phyloP scores from a whole-genome alignment of 768 basidiomycete genomes.

The Lactifluus hygrophoroides region DNA sequence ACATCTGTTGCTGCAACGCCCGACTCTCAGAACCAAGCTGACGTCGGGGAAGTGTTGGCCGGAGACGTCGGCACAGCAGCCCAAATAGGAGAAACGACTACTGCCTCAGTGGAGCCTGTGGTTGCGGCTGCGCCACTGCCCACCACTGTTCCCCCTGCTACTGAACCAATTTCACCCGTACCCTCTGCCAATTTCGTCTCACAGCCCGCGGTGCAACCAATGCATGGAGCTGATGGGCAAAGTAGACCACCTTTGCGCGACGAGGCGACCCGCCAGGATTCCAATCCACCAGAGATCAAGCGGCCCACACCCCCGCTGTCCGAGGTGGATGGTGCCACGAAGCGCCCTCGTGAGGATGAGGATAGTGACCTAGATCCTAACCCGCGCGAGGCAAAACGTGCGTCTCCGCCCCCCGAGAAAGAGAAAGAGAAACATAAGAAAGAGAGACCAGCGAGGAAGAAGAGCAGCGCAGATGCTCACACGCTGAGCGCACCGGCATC shows the following conservation, averaged over 20 bases:
- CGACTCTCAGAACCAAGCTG: conserved; percentile 1
- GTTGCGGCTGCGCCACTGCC: not conserved
- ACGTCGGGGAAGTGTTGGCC: not conserved
- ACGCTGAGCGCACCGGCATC: conserved; percentile 3
- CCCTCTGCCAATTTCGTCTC: not conserved
- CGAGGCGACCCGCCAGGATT: conserved; percentile 46
- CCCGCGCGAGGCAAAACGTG: conserved; percentile 42
- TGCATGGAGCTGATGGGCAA: not conserved
- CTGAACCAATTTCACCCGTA: not conserved
- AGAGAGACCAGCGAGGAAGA: conserved; percentile 10
- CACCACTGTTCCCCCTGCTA: not conserved
- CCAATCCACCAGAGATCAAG: conserved; percentile 41
- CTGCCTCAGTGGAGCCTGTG: not conserved
- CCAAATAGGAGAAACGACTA: not conserved
- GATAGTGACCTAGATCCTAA: conserved; percentile 12
- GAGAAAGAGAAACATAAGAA: conserved; percentile 13
- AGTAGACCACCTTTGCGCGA: conserved; percentile 44
- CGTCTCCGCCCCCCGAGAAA: conserved; percentile 48
- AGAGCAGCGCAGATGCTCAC: conserved; percentile 9
- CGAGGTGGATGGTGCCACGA: conserved; percentile 23
- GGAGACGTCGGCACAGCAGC: not conserved
- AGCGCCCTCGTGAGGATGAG: conserved; percentile 15
- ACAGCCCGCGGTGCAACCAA: not conserved
- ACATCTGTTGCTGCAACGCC: not conserved
- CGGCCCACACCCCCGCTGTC: conserved; percentile 65